Conservation (phyloP, 495 filamentous ascomycete species). For the Hypoxylon fuscum region DNA sequence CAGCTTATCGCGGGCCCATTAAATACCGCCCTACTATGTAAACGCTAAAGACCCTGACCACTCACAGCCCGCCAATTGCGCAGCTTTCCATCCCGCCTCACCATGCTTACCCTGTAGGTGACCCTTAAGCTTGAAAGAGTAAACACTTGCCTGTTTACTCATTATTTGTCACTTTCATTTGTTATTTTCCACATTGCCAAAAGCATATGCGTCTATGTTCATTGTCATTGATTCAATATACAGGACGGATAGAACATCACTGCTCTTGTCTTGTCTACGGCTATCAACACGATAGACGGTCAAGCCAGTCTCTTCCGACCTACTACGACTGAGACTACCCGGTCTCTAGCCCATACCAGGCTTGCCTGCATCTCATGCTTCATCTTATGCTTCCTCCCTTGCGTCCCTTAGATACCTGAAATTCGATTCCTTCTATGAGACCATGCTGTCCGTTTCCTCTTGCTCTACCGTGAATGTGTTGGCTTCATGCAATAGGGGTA, state of each 20-base stretch:
- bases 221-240: neutral
- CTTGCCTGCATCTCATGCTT: no score
- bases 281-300: neutral
- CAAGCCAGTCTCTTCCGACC: neutral
- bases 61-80: conserved; percentile 7
- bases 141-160: no score
- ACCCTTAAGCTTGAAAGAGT: no score
- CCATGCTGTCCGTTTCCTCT: neutral
- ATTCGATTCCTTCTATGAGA: no score
- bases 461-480: conserved; percentile 7
- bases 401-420: no score
- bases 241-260: neutral
- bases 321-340: neutral
- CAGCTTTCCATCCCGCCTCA: neutral
- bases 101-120: neutral
- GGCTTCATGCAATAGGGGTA: neutral
- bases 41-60: conserved; percentile 12
- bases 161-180: no score
- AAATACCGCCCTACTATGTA: conserved; percentile 23
- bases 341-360: neutral
- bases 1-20: conserved; percentile 31
- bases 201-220: no score
- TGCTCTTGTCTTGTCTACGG: neutral
- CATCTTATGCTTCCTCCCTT: no score
- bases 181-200: no score